Evolutionary conservation across 1,284 basidiomycete species (phyloP).

Genomic region (Cutaneotrichosporon mucoides): DNA sequence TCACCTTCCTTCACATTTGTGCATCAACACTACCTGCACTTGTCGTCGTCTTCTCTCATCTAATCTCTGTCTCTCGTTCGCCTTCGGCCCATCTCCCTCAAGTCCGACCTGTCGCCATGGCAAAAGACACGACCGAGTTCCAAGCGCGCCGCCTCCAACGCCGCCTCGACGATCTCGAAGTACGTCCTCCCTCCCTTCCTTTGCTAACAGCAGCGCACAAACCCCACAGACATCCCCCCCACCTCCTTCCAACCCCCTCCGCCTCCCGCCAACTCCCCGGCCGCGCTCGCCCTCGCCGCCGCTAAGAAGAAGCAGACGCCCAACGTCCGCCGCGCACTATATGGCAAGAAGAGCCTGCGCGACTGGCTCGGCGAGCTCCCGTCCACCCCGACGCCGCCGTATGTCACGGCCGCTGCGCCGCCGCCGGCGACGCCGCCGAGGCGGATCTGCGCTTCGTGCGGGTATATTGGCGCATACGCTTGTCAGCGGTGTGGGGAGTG

Average conservation of each 20-base stretch:
- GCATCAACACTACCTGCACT: too few relatives aligned
- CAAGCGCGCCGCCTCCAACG: conserved; percentile 34
- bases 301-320: conserved; percentile 45
- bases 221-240: conserved; percentile 45
- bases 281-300: conserved; percentile 6
- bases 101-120: conserved; percentile 6
- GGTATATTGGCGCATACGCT: conserved; percentile 37
- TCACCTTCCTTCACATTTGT: too few relatives aligned
- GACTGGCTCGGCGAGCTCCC: conserved; percentile 48
- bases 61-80: too few relatives aligned
- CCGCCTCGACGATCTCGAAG: conserved; percentile 46
- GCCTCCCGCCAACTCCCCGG: not conserved
- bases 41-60: too few relatives aligned
- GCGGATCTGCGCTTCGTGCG: conserved; percentile 39
- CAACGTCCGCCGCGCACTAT: conserved; percentile 44
- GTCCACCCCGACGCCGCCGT: conserved; percentile 30
- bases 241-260: conserved; percentile 34
- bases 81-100: too few relatives aligned
- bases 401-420: conserved; percentile 31
- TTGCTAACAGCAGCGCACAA: conserved; percentile 36
- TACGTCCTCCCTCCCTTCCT: conserved; percentile 13
- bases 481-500: conserved; percentile 42
- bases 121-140: conserved; percentile 35
- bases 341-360: conserved; percentile 40
- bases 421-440: conserved; percentile 31